A percentile compares a stretch with the other conserved stretches of the same genome.
phyloP scores from a whole-genome alignment of 768 basidiomycete genomes.

The Cystobasidium onofrii region DNA sequence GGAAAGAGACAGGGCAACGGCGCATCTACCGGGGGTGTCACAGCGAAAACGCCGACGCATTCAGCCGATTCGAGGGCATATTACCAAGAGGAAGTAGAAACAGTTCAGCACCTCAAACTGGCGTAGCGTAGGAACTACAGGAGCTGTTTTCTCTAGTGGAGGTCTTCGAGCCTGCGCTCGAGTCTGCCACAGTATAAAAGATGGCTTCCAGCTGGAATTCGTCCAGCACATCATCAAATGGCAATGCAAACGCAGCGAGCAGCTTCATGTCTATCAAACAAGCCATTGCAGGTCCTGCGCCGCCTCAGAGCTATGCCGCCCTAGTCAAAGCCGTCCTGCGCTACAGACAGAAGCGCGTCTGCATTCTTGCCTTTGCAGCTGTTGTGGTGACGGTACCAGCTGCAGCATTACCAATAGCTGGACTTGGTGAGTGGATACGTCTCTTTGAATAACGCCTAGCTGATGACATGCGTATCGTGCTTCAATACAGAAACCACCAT shows the following conservation, averaged over 20 bases:
- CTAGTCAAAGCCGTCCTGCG: constrained; percentile 24
- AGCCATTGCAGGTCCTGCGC: constrained; percentile 28
- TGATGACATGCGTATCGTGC: neutral
- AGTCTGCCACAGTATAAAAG: neutral
- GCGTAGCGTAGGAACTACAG: no score
- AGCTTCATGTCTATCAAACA: constrained; percentile 26
- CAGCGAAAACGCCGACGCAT: no score
- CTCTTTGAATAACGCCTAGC: neutral
- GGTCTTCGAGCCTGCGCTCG: no score
- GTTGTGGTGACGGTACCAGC: constrained; percentile 1
- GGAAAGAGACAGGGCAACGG: no score
- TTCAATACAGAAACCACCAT: constrained; percentile 15
- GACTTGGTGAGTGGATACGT: constrained; percentile 14
- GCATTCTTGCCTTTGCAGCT: constrained; percentile 17
- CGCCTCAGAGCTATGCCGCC: constrained; percentile 25
- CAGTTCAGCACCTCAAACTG: no score
- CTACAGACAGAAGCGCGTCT: constrained; percentile 29
- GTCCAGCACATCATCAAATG: neutral
- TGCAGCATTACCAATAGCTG: constrained; percentile 7
- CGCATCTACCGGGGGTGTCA: no score
- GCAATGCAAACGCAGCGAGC: neutral
- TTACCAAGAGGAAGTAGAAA: no score
- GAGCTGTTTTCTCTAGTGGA: no score
- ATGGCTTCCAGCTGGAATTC: constrained; percentile 2
- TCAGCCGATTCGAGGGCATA: no score